Evolutionary conservation across 345 rosid genomes (phyloP).

Genomic region (Alliaria petiolata): DNA sequence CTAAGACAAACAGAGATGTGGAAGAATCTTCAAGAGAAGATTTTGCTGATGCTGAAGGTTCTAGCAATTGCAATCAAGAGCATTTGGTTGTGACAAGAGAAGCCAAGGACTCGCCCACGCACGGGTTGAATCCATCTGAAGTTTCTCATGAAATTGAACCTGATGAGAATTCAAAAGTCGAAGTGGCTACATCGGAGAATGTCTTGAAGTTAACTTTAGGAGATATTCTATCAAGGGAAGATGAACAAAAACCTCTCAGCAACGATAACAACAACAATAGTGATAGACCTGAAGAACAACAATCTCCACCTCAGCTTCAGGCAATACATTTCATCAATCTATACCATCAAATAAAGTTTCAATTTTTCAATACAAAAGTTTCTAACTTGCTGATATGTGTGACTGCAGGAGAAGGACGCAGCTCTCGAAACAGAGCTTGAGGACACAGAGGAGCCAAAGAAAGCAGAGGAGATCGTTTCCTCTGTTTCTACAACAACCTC

Average conservation of each 20-base stretch:
- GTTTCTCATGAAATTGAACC: slow-evolving; percentile 22
- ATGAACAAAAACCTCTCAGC: slow-evolving; percentile 12
- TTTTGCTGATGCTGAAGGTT: slow-evolving; percentile 23
- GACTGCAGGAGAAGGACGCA: slow-evolving; percentile 21
- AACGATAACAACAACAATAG: not conserved
- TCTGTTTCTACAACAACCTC: slow-evolving; percentile 5
- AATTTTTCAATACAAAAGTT: not conserved
- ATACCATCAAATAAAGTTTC: not conserved
- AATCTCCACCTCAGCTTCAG: slow-evolving; percentile 19
- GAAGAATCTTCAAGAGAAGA: slow-evolving; percentile 29
- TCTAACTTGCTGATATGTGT: slow-evolving; percentile 4
- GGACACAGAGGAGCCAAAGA: not conserved
- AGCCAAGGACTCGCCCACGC: not conserved
- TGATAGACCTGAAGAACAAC: slow-evolving; percentile 29
- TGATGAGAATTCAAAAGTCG: slow-evolving; percentile 11
- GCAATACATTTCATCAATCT: not conserved
- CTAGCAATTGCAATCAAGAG: slow-evolving; percentile 10
- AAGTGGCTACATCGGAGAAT: slow-evolving; percentile 11
- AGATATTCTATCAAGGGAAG: slow-evolving; percentile 39
- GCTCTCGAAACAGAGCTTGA: not conserved
- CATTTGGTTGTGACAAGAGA: slow-evolving; percentile 13
- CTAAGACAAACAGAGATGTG: no score
- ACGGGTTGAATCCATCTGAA: slow-evolving; percentile 6
- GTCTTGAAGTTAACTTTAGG: slow-evolving; percentile 36
- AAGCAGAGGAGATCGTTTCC: slow-evolving; percentile 14